Evolutionary conservation across 2,329 filamentous ascomycete species (phyloP), one percentile per base, ranked within the genome.

Genomic region (Diaporthe destruens): DNA sequence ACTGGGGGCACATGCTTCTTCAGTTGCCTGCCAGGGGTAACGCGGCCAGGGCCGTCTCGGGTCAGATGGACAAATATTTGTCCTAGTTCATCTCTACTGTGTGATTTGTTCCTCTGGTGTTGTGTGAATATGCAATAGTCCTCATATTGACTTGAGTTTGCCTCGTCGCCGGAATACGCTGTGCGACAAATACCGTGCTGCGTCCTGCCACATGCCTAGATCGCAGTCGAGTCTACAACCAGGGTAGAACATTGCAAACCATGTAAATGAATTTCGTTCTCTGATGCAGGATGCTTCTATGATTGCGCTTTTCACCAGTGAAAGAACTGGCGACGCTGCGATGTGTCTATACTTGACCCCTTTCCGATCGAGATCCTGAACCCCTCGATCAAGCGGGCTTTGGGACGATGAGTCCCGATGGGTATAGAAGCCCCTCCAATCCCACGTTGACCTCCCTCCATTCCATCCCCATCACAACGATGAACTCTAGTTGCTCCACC

Each of bases 51-150:
- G 25, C 59, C 42, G 42, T 49, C 29, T n/a, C 12, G 57, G 61
- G 61, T 65, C 61, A 65, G 61, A 65, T 51, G 61, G 44, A 51
- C 34, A 29, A 51, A 65, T 18, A 51, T 65, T 65, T 20, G 29
- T 34, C 32, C 44, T 20, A 32, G 61, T 51, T 51, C 44, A 65
- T 65, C 61, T 65, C 20, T 51, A 65, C 12, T 36, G 14, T 20
- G 7, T 44, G 23, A 18, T 18, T 59, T 25, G 20, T 61, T 23
- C 9, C n/a, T 25, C 47, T 51, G 9, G 1, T 32, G 11, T 23
- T 16, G 29, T 23, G 29, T 29, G 5, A 29, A 9, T 29, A 8
- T 34, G 9, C 4, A n/a, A 16, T 36, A 36, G 8, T 56, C 0
- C 16, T 56, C 1, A 6, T 20, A 8, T 23, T 18, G 29, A 55